phyloP scores from a whole-genome alignment of 2,329 filamentous ascomycete genomes.

The Periconia sp. region DNA sequence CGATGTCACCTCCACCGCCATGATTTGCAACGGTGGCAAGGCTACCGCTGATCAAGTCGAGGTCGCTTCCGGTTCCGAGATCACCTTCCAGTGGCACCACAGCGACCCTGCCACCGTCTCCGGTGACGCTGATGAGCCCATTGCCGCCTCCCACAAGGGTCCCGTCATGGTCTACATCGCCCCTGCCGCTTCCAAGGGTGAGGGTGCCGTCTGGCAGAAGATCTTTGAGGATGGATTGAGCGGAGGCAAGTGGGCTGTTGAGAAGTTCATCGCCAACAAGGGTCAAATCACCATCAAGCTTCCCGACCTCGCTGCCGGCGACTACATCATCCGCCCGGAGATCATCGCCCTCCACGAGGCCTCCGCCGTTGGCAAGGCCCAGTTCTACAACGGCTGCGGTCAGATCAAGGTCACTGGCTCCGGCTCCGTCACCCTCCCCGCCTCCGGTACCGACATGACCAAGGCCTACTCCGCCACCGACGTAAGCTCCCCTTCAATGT shows the following conservation, averaged over 20 bases:
- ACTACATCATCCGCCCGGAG: slow-evolving; percentile 50
- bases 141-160: slow-evolving; percentile 55
- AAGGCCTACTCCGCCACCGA: slow-evolving; percentile 45
- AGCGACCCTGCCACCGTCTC: slow-evolving; percentile 36
- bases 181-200: slow-evolving; percentile 46
- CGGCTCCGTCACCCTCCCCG: slow-evolving; percentile 35
- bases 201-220: slow-evolving; percentile 56
- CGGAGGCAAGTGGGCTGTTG: slow-evolving; percentile 42
- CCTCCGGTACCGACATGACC: slow-evolving; percentile 51
- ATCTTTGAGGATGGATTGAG: slow-evolving; percentile 45
- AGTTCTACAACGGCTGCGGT: slow-evolving; percentile 51
- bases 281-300: slow-evolving; percentile 48
- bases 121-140: slow-evolving; percentile 52
- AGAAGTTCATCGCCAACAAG: slow-evolving; percentile 45
- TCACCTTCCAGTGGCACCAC: slow-evolving; percentile 56
- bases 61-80: slow-evolving; percentile 51
- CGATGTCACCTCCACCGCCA: slow-evolving; percentile 38
- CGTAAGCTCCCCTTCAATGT: no score
- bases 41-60: slow-evolving; percentile 44
- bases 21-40: slow-evolving; percentile 41
- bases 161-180: slow-evolving; percentile 59
- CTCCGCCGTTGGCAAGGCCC: slow-evolving; percentile 41
- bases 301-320: slow-evolving; percentile 44
- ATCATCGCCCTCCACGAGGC: slow-evolving; percentile 51
- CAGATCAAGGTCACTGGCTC: slow-evolving; percentile 45